These are phyloP conservation scores for Malassezia brasiliensis DNA, from an alignment of 1,284 basidiomycete genomes.

Conservation along the genomic window DNA sequence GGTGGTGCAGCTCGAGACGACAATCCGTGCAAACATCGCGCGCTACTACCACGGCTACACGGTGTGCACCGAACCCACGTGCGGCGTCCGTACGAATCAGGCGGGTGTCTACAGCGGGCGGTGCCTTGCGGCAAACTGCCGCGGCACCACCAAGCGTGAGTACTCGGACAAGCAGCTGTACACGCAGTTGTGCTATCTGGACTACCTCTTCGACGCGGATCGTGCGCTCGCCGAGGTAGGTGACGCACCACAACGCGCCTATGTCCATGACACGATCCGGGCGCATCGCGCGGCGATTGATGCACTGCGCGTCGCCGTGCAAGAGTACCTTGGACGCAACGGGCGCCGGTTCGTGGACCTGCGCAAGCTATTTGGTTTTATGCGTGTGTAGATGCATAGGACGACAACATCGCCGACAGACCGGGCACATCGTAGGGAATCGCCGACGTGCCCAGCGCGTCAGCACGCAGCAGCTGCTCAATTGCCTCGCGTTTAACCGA, in stretches of 20 bases:
- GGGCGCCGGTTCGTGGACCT: constrained; percentile 41
- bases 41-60: constrained; percentile 84
- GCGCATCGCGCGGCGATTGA: constrained; percentile 20
- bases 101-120: constrained; percentile 77
- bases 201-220: constrained; percentile 30
- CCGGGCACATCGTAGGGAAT: constrained; percentile 16
- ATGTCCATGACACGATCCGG: constrained; percentile 22
- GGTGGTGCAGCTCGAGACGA: constrained; percentile 71
- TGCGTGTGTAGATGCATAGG: constrained; percentile 25
- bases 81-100: constrained; percentile 71
- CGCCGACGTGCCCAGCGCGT: constrained; percentile 5
- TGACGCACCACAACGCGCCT: constrained; percentile 20
- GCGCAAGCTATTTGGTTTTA: constrained; percentile 33
- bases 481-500: constrained; percentile 18
- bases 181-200: constrained; percentile 41
- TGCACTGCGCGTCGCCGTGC: constrained; percentile 22
- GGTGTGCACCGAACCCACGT: constrained; percentile 75
- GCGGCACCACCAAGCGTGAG: constrained; percentile 21
- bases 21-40: constrained; percentile 66
- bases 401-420: neutral
- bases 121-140: constrained; percentile 34
- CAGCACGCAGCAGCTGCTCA: constrained; percentile 9
- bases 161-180: constrained; percentile 44
- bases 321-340: constrained; percentile 35
- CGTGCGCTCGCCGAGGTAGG: constrained; percentile 6